Conservation (phyloP, 1,284 basidiomycete genomes). For the Austroboletus olivaceoglutinosus region DNA sequence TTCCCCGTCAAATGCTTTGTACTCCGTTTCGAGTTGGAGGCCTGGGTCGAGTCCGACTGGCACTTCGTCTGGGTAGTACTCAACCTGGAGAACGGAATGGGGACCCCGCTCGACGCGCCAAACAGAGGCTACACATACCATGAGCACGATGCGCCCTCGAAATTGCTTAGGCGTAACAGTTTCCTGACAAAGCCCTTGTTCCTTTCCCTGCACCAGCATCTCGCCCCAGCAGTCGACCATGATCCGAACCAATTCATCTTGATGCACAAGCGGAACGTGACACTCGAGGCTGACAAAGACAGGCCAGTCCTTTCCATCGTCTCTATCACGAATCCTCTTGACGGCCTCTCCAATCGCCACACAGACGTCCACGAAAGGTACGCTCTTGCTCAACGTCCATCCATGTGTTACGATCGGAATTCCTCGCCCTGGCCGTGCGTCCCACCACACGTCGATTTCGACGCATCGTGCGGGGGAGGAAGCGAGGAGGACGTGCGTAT, state of each 20-base stretch:
- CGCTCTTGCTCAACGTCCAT: conserved; percentile 49
- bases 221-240: conserved; percentile 57
- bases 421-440: conserved; percentile 39
- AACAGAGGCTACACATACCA: conserved; percentile 36
- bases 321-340: background rate
- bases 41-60: conserved; percentile 3
- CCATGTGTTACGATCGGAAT: conserved; percentile 59
- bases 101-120: background rate
- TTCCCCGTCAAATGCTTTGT: background rate
- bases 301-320: conserved; percentile 45
- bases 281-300: conserved; percentile 65
- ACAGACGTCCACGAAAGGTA: conserved; percentile 51
- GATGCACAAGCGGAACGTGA: conserved; percentile 52
- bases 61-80: conserved; percentile 46
- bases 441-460: conserved; percentile 70
- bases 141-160: conserved; percentile 54
- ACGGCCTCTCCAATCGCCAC: conserved; percentile 49
- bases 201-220: conserved; percentile 44
- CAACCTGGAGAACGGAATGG: conserved; percentile 40
- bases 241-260: conserved; percentile 53
- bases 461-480: conserved; percentile 51
- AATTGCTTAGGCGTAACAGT: conserved; percentile 47
- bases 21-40: background rate
- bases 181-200: conserved; percentile 17
- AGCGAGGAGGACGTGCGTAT: conserved; percentile 54